Evolutionary conservation across 345 rosid species (phyloP), one percentile per base, ranked within the genome.

Genomic region (Kandelia obovata): DNA sequence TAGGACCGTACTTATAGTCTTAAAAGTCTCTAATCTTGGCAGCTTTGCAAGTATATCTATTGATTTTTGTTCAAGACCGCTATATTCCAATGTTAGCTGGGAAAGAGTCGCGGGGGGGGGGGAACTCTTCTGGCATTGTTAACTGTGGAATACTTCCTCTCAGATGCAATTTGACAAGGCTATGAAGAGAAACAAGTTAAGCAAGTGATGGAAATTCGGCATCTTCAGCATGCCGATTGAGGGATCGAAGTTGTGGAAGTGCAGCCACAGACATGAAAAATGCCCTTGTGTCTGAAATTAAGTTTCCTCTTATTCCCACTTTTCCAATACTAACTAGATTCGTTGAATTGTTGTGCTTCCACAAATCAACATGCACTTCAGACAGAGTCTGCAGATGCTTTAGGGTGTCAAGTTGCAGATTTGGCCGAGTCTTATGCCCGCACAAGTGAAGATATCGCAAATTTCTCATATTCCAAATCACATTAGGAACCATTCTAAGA

Each of bases 61-160:
- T 2, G 70, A 70, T 26, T 27, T 70, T 69, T 69, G 66, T 20
- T 37, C 30, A 31, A 78, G 69, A 56, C 28, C 66, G 28, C 61
- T 58, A 43, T 65, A 68, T 58, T 70, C 59, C 16, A 75, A 35
- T 55, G 71, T 65, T 58, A 67, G 35, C 53, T 66, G 65, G 7
- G 62, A 51, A 15, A 69, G 64, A 21, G 62, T 78, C 59, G 62
- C 72, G 62, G 81, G 77, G n/a, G 52, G 62, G 75, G 62, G 81
- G 77, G n/a, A 65, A 65, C 39, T 53, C 26, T 51, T 28, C 59
- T 25, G 39, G 59, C 7, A 26, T 30, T 2, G 58, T 59, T 9
- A 65, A 32, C 15, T n/a, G 15, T 31, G 46, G 53, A 31, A 49
- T 53, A 16, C 32, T 19, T 8, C 69, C 69, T 32, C 26, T 52